Percentiles rank a stretch among this genome's conserved stretches.
These are phyloP conservation scores for Fusarium abutilonis DNA, from an alignment of 2,329 filamentous ascomycete species.

Conservation along the genomic window DNA sequence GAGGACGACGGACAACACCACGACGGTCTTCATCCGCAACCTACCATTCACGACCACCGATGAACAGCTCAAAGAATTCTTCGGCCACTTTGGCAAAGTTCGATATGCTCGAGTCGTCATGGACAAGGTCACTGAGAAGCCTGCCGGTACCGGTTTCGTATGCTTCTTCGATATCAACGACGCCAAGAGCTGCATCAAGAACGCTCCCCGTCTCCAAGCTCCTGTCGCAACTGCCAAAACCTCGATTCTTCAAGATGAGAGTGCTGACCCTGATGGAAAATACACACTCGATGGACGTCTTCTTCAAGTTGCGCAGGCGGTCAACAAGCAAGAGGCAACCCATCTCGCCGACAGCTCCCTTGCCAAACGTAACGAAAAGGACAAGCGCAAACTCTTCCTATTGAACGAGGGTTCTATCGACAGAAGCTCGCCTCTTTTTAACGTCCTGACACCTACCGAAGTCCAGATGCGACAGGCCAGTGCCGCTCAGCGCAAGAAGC, in stretches of 20 bases:
- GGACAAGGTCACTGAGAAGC: conserved; percentile 84
- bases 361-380: conserved; percentile 73
- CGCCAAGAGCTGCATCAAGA: conserved; percentile 78
- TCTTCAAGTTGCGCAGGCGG: conserved; percentile 83
- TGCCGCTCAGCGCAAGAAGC: conserved; percentile 83
- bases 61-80: conserved; percentile 83
- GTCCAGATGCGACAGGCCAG: conserved; percentile 89
- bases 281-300: conserved; percentile 94
- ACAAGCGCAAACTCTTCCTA: conserved; percentile 90
- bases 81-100: conserved; percentile 85
- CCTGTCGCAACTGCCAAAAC: conserved; percentile 66
- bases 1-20: conserved; percentile 65
- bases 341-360: conserved; percentile 77
- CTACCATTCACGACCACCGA: conserved; percentile 90
- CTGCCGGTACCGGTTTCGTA: conserved; percentile 93
- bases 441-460: conserved; percentile 79
- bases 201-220: conserved; percentile 70
- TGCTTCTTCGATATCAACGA: conserved; percentile 86
- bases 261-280: conserved; percentile 79
- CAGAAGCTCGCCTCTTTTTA: conserved; percentile 78
- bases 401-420: conserved; percentile 87
- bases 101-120: conserved; percentile 92
- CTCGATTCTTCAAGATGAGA: conserved; percentile 89
- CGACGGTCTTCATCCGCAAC: conserved; percentile 92
- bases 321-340: conserved; percentile 82